Evolutionary conservation across 1,284 basidiomycete genomes (phyloP).

Genomic region (Termitomyces sp.): DNA sequence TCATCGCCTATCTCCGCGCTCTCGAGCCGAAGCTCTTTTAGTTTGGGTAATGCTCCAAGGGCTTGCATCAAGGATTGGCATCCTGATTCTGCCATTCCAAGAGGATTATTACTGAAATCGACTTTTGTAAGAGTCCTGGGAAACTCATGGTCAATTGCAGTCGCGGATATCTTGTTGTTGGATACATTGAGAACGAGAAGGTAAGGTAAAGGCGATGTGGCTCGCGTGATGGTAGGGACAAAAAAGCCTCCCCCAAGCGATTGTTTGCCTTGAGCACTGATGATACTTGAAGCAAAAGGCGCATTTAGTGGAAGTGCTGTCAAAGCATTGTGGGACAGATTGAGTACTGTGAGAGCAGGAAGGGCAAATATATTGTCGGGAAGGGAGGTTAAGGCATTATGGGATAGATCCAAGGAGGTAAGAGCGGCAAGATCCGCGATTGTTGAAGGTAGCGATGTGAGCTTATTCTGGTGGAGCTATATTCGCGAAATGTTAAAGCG

Average conservation of each 20-base stretch:
- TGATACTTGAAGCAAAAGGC: conserved; percentile 39
- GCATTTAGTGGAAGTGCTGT: conserved; percentile 53
- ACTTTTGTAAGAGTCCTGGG: conserved; percentile 43
- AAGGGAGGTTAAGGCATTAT: conserved; percentile 58
- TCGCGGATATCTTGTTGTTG: conserved; percentile 55
- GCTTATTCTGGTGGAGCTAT: conserved; percentile 70
- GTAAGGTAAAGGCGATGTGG: conserved; percentile 57
- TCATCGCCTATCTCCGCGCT: conserved; percentile 55
- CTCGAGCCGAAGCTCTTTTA: conserved; percentile 57
- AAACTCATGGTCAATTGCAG: conserved; percentile 48
- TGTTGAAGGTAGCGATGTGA: conserved; percentile 52
- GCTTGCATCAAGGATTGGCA: conserved; percentile 39
- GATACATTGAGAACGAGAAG: conserved; percentile 56
- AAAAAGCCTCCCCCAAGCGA: conserved; percentile 54
- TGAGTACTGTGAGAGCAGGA: conserved; percentile 57
- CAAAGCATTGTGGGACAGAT: conserved; percentile 67
- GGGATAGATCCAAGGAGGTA: conserved; percentile 61
- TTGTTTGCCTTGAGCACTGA: conserved; percentile 23
- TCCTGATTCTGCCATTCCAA: conserved; percentile 30
- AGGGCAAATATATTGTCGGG: conserved; percentile 63
- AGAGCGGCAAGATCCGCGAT: conserved; percentile 63
- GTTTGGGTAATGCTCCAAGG: conserved; percentile 41
- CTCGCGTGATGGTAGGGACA: conserved; percentile 51
- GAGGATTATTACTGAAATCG: conserved; percentile 51
- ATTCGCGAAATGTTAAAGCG: conserved; percentile 8